Conservation (phyloP, 2,329 filamentous ascomycete species). For the Paraconiothyrium sp. region DNA sequence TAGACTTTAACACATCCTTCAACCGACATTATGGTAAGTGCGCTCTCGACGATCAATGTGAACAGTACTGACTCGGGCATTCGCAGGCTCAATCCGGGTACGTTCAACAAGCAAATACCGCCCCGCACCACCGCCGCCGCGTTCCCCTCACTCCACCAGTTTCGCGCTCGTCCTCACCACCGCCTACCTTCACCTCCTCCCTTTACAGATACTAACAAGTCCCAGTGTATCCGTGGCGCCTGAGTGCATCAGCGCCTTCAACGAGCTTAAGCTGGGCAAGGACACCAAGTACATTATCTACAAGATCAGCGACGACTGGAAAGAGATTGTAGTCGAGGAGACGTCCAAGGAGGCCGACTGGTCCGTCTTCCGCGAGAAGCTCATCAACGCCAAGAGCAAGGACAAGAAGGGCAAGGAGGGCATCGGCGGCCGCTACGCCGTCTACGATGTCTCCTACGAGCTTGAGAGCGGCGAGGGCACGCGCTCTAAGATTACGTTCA, state of each 20-base stretch:
- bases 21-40: slow-evolving; percentile 47
- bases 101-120: slow-evolving; percentile 35
- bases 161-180: slow-evolving; percentile 16
- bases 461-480: slow-evolving; percentile 76
- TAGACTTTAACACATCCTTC: slow-evolving; percentile 32
- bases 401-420: slow-evolving; percentile 67
- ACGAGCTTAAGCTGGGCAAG: slow-evolving; percentile 85
- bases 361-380: slow-evolving; percentile 78
- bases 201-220: slow-evolving; percentile 21
- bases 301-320: slow-evolving; percentile 86
- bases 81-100: slow-evolving; percentile 56
- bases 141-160: slow-evolving; percentile 21
- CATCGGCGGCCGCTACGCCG: slow-evolving; percentile 79
- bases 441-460: slow-evolving; percentile 85
- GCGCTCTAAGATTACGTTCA: slow-evolving; percentile 63
- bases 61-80: slow-evolving; percentile 28
- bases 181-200: slow-evolving; percentile 3
- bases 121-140: slow-evolving; percentile 26
- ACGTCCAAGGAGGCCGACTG: slow-evolving; percentile 73
- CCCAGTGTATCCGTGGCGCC: slow-evolving; percentile 74
- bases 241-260: slow-evolving; percentile 76
- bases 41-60: neutral
- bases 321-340: slow-evolving; percentile 82
- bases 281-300: slow-evolving; percentile 84
- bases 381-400: slow-evolving; percentile 77